Evolutionary conservation across 192 early-diverging fungal genomes (phyloP).

Genomic region (Irineochytrium annulatum): DNA sequence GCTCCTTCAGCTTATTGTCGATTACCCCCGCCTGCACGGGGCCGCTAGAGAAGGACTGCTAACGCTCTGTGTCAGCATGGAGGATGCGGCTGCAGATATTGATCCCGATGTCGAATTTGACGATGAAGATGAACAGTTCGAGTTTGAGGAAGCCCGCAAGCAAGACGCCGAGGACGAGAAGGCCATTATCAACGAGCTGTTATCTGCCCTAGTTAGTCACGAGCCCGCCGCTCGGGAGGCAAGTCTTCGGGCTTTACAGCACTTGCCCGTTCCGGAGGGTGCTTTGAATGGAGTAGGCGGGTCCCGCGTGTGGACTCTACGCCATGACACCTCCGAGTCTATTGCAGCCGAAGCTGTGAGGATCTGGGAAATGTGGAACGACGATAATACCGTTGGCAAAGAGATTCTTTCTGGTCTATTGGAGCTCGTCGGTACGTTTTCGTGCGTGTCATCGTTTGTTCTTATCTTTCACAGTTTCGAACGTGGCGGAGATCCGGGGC

Average conservation of each 20-base stretch:
- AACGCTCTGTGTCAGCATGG: constrained; percentile 30
- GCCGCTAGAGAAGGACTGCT: constrained; percentile 38
- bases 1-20: constrained; percentile 35
- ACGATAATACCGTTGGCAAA: constrained; percentile 2
- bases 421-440: constrained; percentile 22
- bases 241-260: constrained; percentile 60
- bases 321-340: constrained; percentile 57
- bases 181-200: constrained; percentile 53
- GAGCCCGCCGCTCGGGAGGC: constrained; percentile 66
- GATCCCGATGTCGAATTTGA: constrained; percentile 26
- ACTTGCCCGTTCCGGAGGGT: constrained; percentile 28
- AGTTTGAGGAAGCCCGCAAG: neutral
- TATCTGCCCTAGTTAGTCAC: constrained; percentile 59
- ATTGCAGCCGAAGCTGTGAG: constrained; percentile 51
- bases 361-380: constrained; percentile 59
- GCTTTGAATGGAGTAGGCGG: constrained; percentile 55
- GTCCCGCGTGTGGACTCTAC: constrained; percentile 64
- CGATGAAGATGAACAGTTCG: constrained; percentile 18
- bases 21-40: constrained; percentile 38
- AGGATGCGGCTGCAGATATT: constrained; percentile 26
- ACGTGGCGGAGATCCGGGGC: constrained; percentile 52
- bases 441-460: constrained; percentile 1
- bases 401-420: constrained; percentile 16
- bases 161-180: constrained; percentile 11
- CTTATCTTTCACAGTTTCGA: constrained; percentile 30